These are phyloP conservation scores for Saksenaea oblongispora DNA, from an alignment of 371 early-diverging fungal species.

Conservation along the genomic window DNA sequence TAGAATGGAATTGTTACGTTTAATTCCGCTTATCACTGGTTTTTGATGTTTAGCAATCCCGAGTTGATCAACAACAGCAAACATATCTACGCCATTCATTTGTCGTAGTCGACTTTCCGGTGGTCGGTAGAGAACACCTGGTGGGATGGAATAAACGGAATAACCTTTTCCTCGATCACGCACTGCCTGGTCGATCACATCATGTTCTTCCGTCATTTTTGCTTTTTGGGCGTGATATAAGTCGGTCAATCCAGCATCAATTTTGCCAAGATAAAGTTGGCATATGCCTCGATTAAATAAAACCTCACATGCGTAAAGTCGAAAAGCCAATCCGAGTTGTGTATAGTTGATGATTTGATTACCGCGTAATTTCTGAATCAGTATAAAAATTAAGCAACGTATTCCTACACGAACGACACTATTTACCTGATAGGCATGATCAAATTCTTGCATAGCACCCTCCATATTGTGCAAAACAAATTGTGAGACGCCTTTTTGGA, in stretches of 20 bases:
- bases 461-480: slow-evolving; percentile 64
- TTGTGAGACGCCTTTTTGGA: slow-evolving; percentile 86
- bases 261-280: slow-evolving; percentile 74
- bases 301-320: slow-evolving; percentile 87
- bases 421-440: slow-evolving; percentile 66
- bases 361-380: slow-evolving; percentile 75
- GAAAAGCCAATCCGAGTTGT: slow-evolving; percentile 89
- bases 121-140: slow-evolving; percentile 80
- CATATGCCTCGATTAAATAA: slow-evolving; percentile 90
- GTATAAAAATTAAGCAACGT: too few relatives aligned
- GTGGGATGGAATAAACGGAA: slow-evolving; percentile 79
- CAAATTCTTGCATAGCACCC: slow-evolving; percentile 74
- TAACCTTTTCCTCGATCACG: slow-evolving; percentile 71
- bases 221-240: slow-evolving; percentile 73
- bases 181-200: slow-evolving; percentile 75
- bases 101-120: slow-evolving; percentile 67
- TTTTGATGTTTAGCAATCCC: slow-evolving; percentile 8
- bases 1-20: slow-evolving; percentile 38
- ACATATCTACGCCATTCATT: slow-evolving; percentile 34
- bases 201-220: slow-evolving; percentile 72
- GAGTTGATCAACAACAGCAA: slow-evolving; percentile 22
- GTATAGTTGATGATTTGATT: slow-evolving; percentile 92
- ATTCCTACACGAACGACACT: too few relatives aligned
- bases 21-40: not conserved
- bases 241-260: slow-evolving; percentile 75